phyloP scores from a whole-genome alignment of 1,284 basidiomycete genomes.

The Puccinia coronata region DNA sequence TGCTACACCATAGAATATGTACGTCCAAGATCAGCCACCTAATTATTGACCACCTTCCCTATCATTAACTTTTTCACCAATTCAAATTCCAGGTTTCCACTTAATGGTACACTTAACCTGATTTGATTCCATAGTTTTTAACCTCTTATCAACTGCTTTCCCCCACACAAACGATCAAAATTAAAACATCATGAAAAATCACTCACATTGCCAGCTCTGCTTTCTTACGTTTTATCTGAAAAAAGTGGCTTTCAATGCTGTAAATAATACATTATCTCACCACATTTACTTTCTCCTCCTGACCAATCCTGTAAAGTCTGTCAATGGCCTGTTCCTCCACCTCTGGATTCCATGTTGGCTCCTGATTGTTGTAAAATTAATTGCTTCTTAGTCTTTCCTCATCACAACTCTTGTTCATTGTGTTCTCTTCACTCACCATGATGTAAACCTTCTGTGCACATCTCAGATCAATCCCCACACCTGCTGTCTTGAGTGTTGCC shows the following conservation, averaged over 20 bases:
- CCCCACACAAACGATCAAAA: no score
- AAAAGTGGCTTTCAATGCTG: not conserved
- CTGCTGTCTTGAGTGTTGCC: not conserved
- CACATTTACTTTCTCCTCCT: not conserved
- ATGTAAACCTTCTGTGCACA: not conserved
- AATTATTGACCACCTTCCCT: no score
- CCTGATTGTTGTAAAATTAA: not conserved
- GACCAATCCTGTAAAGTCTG: conserved; percentile 5
- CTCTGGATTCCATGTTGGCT: conserved; percentile 11
- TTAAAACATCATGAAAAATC: no score
- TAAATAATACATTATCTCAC: not conserved
- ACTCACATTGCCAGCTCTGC: conserved; percentile 4
- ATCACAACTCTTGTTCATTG: conserved; percentile 1
- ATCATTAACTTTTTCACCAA: no score
- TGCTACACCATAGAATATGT: no score
- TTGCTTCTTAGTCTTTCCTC: no score
- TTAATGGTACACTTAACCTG: no score
- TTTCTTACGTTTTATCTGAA: conserved; percentile 11
- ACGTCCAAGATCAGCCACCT: no score
- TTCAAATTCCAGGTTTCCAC: no score
- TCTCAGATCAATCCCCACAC: not conserved
- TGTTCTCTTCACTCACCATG: no score
- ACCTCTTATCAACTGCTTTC: no score
- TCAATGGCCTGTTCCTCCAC: conserved; percentile 10
- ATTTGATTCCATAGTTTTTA: no score